A percentile compares a stretch with the other conserved stretches of the same genome.
Evolutionary conservation across 495 filamentous ascomycete genomes (phyloP).

Genomic region (Aspergillus haitiensis): DNA sequence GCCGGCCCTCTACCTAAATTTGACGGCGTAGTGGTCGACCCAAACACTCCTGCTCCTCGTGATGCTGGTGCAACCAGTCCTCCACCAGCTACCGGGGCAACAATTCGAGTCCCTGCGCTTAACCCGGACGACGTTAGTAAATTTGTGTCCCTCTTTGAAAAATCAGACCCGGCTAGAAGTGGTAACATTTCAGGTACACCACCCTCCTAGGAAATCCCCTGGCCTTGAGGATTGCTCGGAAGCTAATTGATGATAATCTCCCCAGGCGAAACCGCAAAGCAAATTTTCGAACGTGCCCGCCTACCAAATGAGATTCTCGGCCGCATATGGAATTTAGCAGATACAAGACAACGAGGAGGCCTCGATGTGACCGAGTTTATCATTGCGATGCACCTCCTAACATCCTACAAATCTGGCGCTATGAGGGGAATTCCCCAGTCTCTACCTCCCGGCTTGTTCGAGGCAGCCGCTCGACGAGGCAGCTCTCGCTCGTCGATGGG

Average conservation of each 20-base stretch:
- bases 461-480: slow-evolving; percentile 78
- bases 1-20: slow-evolving; percentile 91
- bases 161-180: slow-evolving; percentile 68
- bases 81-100: slow-evolving; percentile 61
- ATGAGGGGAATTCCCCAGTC: slow-evolving; percentile 77
- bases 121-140: slow-evolving; percentile 86
- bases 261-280: slow-evolving; percentile 78
- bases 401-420: slow-evolving; percentile 80
- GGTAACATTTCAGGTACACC: slow-evolving; percentile 74
- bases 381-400: slow-evolving; percentile 96
- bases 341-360: slow-evolving; percentile 86
- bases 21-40: slow-evolving; percentile 62
- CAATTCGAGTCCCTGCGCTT: slow-evolving; percentile 86
- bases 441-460: slow-evolving; percentile 83
- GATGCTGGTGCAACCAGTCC: slow-evolving; percentile 50
- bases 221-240: neutral
- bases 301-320: slow-evolving; percentile 88
- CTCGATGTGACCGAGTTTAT: slow-evolving; percentile 92
- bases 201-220: neutral
- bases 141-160: slow-evolving; percentile 83
- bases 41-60: slow-evolving; percentile 40
- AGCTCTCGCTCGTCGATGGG: slow-evolving; percentile 49
- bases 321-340: slow-evolving; percentile 90
- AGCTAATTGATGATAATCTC: slow-evolving; percentile 3
- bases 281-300: slow-evolving; percentile 89